These are phyloP conservation scores for Golubevia sp. DNA, from an alignment of 1,284 basidiomycete genomes.

Conservation along the genomic window DNA sequence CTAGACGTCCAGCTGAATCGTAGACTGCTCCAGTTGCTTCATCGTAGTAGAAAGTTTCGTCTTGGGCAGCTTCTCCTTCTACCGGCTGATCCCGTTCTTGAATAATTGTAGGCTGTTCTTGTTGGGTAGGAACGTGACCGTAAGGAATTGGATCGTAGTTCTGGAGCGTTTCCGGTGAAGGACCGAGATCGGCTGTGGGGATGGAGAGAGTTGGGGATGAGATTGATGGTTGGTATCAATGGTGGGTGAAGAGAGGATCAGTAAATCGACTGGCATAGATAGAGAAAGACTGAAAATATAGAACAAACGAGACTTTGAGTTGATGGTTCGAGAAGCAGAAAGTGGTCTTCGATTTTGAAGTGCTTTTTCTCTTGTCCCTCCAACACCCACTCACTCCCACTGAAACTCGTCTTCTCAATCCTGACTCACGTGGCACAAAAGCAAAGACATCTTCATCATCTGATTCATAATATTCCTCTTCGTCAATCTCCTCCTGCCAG, in stretches of 20 bases:
- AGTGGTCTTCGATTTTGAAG: too few relatives aligned
- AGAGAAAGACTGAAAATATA: not conserved
- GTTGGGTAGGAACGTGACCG: not conserved
- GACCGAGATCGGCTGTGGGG: conserved; percentile 20
- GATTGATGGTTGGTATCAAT: not conserved
- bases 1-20: conserved; percentile 38
- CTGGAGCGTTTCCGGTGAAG: conserved; percentile 26
- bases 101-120: conserved; percentile 7
- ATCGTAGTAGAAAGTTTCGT: conserved; percentile 50
- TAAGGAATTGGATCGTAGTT: conserved; percentile 17
- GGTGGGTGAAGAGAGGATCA: not conserved
- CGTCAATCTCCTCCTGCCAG: conserved; percentile 30
- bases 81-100: too few relatives aligned
- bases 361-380: too few relatives aligned
- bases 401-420: not conserved
- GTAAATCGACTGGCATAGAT: not conserved
- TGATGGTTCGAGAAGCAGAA: not conserved
- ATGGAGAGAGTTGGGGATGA: not conserved
- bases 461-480: conserved; percentile 42
- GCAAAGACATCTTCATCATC: conserved; percentile 58
- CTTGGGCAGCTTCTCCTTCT: conserved; percentile 6
- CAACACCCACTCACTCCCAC: not conserved
- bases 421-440: conserved; percentile 40
- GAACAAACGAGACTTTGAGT: not conserved
- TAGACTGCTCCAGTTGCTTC: conserved; percentile 50